Evolutionary conservation across 2,329 filamentous ascomycete genomes (phyloP), one percentile per base, ranked within the genome.

Genomic region (Sporothrix schenckii): DNA sequence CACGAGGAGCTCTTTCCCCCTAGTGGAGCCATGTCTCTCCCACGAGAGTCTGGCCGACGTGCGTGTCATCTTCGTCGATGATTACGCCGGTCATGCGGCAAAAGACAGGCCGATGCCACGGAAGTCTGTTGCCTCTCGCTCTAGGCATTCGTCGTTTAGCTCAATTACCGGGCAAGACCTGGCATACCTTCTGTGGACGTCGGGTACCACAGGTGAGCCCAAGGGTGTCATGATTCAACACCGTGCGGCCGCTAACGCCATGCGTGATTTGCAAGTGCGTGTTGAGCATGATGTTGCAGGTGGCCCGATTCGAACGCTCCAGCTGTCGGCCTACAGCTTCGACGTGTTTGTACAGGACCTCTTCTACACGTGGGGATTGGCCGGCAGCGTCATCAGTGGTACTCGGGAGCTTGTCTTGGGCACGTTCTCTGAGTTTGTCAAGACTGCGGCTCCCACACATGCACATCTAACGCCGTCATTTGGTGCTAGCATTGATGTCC

Each of bases 221-320:
- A 88, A 88, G 74, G 86, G 86, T 1, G 86, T 88, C 10, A 84
- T 88, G 75, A 81, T 88, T 27, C 83, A 81, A 21, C 87, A 89
- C 72, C 73, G 70, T n/a, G 78, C 80, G 24, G 80, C 76, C 2
- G 76, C 79, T 2, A 75, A 76, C 2, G 77, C 78, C 70, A 80
- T 81, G 77, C 76, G 74, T 19, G 77, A 80, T 21, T 74, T 81
- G 13, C 74, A 77, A 41, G 72, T 74, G 16, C 74, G 75, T 27
- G 77, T 81, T 27, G 79, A 78, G 2, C 73, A 74, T 1, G 75
- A 80, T 61, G 72, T 74, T 0, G 68, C 72, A 7, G 72, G 73
- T 6, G 76, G 75, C 3, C 70, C 54, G 50, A 75, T 79, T 3
- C 77, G 79, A 19, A 79, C 77, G 52, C 73, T 81, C 71, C 79